Base-by-base conservation (phyloP, 805 yeast genomes). In the Metschnikowia lunata region DNA sequence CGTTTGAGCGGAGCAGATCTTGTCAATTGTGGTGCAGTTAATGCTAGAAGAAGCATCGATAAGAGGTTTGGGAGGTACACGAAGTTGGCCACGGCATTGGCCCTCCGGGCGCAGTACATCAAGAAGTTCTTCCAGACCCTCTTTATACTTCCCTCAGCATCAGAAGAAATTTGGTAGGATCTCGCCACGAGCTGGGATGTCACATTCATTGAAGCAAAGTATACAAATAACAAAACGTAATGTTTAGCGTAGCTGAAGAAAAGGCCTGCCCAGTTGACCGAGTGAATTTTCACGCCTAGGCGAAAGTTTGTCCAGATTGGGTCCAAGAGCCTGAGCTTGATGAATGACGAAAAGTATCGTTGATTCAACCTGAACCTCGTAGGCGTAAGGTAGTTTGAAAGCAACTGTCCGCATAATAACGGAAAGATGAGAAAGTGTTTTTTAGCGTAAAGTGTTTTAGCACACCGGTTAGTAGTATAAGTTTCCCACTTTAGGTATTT, bases 271-370 rank as follows among this genome's bases (percentile, higher is more conserved):
- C 68, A 67, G 30, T 63, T 54, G 27, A 71, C 29, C 13, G 55
- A 34, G 29, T 57, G 60, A 15, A 53, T 39, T 8, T 48, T 50
- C 13, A 52, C 56, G 7, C 68, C 67, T 40, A 67, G 50, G 27
- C 62, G 52, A 46, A 59, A 69, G 46, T 68, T 66, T 41, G 59
- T 61, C 75, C 75, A 71, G 39, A 71, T 66, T 1, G 75, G 74
- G 42, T 67, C 65, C 45, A 69, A 56, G 6, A 67, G 53, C 28
- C 57, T 47, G 7, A 52, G 40, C 45, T 65, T 69, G 38, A 70
- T 60, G 32, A 56, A 55, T 12, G 59, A 42, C 4, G 71, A 61
- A 18, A 69, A 51, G 55, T 68, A 68, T 26, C 60, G 51, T 47
- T 66, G 71, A 50, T 67, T 68, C 49, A 62, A 55, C 50, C 57